Evolutionary conservation across 805 yeast genomes (phyloP).

Genomic region (Pichia paraexigua): DNA sequence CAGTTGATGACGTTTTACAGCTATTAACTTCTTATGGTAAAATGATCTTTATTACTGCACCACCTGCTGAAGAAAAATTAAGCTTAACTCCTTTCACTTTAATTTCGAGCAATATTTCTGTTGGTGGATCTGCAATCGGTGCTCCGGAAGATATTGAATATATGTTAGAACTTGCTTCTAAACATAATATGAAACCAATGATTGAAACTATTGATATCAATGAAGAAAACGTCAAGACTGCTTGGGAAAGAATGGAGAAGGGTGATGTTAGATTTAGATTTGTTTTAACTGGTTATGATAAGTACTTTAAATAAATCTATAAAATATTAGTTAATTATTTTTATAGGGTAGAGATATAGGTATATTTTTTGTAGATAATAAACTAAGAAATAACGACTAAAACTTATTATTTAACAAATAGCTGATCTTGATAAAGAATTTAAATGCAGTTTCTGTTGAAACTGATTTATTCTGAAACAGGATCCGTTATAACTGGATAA

Average conservation of each 20-base stretch:
- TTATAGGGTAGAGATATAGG: no score
- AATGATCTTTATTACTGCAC: constrained; percentile 24
- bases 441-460: no score
- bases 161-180: constrained; percentile 41
- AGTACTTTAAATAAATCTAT: constrained; percentile 15
- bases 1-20: constrained; percentile 19
- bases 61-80: constrained; percentile 29
- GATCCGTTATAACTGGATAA: no score
- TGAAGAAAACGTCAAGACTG: constrained; percentile 35
- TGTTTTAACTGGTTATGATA: constrained; percentile 42
- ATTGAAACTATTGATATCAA: constrained; percentile 42
- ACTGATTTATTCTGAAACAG: no score
- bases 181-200: constrained; percentile 42
- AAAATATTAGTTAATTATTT: no score
- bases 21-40: constrained; percentile 28
- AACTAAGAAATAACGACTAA: no score
- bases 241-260: constrained; percentile 38
- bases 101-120: constrained; percentile 25
- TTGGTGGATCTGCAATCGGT: constrained; percentile 34
- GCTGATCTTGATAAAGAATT: no score
- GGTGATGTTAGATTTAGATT: constrained; percentile 50
- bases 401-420: no score
- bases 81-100: constrained; percentile 29
- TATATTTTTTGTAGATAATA: no score
- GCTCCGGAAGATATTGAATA: constrained; percentile 37